Evolutionary conservation across 2,329 filamentous ascomycete species (phyloP), one percentile per base, ranked within the genome.

Genomic region (Colletotrichum gloeosporioides): DNA sequence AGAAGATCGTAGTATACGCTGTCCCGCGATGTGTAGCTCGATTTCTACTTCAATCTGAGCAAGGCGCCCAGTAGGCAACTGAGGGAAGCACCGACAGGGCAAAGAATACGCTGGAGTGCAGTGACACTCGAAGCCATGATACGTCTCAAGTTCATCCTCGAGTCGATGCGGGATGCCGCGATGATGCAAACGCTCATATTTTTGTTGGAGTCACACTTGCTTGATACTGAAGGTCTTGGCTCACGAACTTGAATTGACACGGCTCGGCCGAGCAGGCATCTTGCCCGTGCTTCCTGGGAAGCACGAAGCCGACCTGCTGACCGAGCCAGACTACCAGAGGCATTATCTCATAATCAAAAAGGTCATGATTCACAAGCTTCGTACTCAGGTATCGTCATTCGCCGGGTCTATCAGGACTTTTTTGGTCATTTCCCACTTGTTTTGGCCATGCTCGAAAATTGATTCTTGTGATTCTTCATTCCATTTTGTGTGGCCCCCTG

Each of bases 391-490:
- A 62, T 76, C 62, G 34, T 64, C 74, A 66, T 76, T 74, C 36
- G 59, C 49, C 71, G 29, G 39, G 32, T 73, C 59, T 76, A 66
- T 57, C 75, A 77, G 69, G 32, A 68, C 39, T 57, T 62, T 59
- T 32, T 65, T 64, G 18, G 4, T 62, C 63, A 32, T 68, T 64
- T 39, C 59, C 49, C 71, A 49, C 64, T 62, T 61, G n/a, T 53
- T 53, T 61, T 55, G 69, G 69, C 63, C 70, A 73, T 74, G 65
- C 70, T 76, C 74, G 57, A 69, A 73, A 53, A 65, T 63, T 61
- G 69, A 64, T 53, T 71, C 65, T 71, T 34, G 29, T 83, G 84
- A 83, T 86, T 85, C 85, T 88, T 87, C 84, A 76, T 76, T 76
- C 61, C 74, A 73, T 76, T 76, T 76, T 76, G 59, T 73, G 59